Conservation (phyloP, 2,329 filamentous ascomycete species). For the Xylaria polymorpha region DNA sequence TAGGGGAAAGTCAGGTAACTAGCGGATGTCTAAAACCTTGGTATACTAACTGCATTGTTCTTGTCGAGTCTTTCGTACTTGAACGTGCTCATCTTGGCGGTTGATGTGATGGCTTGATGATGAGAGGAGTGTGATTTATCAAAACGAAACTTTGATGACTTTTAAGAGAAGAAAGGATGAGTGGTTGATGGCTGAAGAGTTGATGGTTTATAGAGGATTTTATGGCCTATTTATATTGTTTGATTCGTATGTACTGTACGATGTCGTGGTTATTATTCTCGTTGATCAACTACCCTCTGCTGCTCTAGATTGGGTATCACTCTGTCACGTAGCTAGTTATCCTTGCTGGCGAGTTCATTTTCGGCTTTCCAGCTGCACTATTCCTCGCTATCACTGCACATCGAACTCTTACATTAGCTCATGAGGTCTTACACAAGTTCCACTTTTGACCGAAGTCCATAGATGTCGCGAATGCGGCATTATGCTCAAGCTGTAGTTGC, state of each 20-base stretch:
- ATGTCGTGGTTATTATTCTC: not conserved
- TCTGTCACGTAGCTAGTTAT: not conserved
- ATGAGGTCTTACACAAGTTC: not conserved
- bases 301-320: not conserved
- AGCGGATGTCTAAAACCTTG: not conserved
- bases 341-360: not conserved
- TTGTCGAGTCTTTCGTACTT: slow-evolving; percentile 54
- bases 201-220: not conserved
- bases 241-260: not conserved
- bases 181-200: not conserved
- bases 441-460: not conserved
- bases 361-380: not conserved
- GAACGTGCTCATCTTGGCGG: slow-evolving; percentile 37
- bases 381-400: slow-evolving; percentile 2
- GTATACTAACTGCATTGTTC: slow-evolving; percentile 45
- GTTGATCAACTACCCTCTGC: not conserved
- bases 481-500: not conserved
- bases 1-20: slow-evolving; percentile 46
- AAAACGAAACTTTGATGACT: not conserved
- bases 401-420: not conserved
- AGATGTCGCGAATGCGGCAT: not conserved
- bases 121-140: not conserved
- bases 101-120: not conserved
- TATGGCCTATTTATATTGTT: slow-evolving; percentile 28
- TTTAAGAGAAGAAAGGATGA: not conserved